Conservation (phyloP, 805 yeast genomes). For the Yarrowia keelungensis region DNA sequence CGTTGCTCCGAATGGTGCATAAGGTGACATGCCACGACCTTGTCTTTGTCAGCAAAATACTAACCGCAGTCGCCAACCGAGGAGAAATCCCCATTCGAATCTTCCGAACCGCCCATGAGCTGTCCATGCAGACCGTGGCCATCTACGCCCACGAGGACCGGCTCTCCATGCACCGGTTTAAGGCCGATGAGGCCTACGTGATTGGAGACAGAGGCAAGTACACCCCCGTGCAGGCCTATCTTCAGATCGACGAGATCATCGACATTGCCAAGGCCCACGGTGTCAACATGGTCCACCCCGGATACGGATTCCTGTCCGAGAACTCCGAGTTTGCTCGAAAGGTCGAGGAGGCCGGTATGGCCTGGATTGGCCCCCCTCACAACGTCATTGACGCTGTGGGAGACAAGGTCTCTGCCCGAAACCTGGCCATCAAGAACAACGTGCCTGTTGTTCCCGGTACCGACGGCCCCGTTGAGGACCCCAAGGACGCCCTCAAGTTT, state of each 20-base stretch:
- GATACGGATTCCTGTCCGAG: conserved; percentile 89
- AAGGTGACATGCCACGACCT: background rate
- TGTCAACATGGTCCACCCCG: conserved; percentile 91
- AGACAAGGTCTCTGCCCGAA: conserved; percentile 95
- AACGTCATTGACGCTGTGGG: conserved; percentile 92
- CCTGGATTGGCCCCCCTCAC: conserved; percentile 95
- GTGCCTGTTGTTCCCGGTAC: conserved; percentile 99
- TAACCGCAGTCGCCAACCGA: conserved; percentile 50
- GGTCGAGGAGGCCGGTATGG: conserved; percentile 87
- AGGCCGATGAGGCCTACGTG: conserved; percentile 92
- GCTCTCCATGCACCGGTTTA: conserved; percentile 90
- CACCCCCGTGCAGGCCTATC: conserved; percentile 94
- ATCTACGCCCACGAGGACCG: conserved; percentile 96
- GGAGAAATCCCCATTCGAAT: conserved; percentile 56
- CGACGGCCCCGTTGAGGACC: conserved; percentile 89
- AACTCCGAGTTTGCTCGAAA: conserved; percentile 92
- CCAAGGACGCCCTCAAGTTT: conserved; percentile 78
- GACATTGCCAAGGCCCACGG: conserved; percentile 77
- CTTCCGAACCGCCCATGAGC: conserved; percentile 96
- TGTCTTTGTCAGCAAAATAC: background rate
- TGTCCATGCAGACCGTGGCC: conserved; percentile 96
- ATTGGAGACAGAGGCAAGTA: conserved; percentile 88
- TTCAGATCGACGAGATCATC: conserved; percentile 94
- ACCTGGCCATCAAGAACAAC: conserved; percentile 75
- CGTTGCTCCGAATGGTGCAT: conserved; percentile 4